Evolutionary conservation across 2,329 filamentous ascomycete species (phyloP), one percentile per base, ranked within the genome.

Genomic region (Fusarium xyrophilum): DNA sequence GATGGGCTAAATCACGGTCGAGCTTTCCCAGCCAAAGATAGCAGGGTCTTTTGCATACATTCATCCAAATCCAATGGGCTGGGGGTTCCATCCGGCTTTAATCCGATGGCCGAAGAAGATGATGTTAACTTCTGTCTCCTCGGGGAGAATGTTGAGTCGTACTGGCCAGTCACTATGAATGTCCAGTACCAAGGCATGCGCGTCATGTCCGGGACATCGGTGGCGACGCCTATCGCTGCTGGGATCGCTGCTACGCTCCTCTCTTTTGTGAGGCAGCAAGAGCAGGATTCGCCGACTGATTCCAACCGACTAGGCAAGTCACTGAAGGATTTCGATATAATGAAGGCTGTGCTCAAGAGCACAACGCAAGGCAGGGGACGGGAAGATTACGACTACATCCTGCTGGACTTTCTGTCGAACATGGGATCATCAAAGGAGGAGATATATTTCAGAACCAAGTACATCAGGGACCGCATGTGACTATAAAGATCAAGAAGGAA

Each of bases 1-100:
- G 55, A 47, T 4, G 67, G 67, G 1, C 62, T 25, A 1, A 39
- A 54, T 2, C 36, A 33, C 3, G 51, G 35, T 3, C 23, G 65
- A 12, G 58, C 67, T 2, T 69, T 65, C 17, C 67, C 67, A 3
- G 67, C 67, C 6, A 23, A 56, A 7, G 30, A 27, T 32, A 43
- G 33, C 1, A 27, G 60, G 7, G 67, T 69, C 8, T 57, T 68
- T 2, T 69, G 67, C 13, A 53, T 66, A 12, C 61, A 68, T 17
- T 68, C 57, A n/a, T n/a, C n/a, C n/a, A n/a, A n/a, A 7, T 63
- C 65, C 3, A 47, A 68, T 3, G 46, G 44, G 2, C 32, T 68
- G 23, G 67, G 64, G 1, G 53, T 39, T 2, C 38, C 38, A 1
- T 68, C 67, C 2, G 12, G 27, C 1, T 69, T 69, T 2, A 69